A percentile compares a stretch with the other conserved stretches of the same genome.
phyloP scores from a whole-genome alignment of 176 grass and related monocot species.

The Pharus latifolius region DNA sequence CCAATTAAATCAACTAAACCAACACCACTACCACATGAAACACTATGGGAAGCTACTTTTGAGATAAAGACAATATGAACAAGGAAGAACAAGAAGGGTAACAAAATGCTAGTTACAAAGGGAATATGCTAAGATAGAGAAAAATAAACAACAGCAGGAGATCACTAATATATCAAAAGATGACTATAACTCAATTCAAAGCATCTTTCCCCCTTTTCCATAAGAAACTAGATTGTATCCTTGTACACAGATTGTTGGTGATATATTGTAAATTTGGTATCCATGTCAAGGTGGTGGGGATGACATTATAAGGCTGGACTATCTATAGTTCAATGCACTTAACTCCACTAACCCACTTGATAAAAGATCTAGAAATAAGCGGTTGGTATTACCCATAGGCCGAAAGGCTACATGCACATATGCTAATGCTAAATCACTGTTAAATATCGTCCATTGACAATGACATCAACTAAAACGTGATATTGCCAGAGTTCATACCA shows the following conservation, averaged over 20 bases:
- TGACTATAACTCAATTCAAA: not conserved
- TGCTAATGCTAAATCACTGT: not conserved
- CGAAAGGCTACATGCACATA: slow-evolving; percentile 3
- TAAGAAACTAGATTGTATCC: not conserved
- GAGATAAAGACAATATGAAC: not conserved
- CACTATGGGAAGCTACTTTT: not conserved
- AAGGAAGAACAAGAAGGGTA: not conserved
- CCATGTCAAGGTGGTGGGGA: not conserved
- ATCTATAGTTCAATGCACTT: not conserved
- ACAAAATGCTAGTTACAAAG: not conserved
- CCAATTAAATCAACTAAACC: not conserved
- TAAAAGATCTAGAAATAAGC: not conserved
- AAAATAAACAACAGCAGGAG: not conserved
- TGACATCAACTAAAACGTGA: not conserved
- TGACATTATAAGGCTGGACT: not conserved
- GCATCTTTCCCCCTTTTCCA: not conserved
- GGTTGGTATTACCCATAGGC: not conserved
- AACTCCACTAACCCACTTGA: slow-evolving; percentile 6
- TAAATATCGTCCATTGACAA: slow-evolving; percentile 9
- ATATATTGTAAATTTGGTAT: not conserved
- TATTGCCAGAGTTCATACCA: not conserved
- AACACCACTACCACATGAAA: not conserved
- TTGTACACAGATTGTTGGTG: not conserved
- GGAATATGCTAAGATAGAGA: not conserved
- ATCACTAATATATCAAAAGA: not conserved